Percentiles rank a stretch among this genome's conserved stretches.
phyloP scores from a whole-genome alignment of 129 eudicot species.

The Flaveria bidentis region DNA sequence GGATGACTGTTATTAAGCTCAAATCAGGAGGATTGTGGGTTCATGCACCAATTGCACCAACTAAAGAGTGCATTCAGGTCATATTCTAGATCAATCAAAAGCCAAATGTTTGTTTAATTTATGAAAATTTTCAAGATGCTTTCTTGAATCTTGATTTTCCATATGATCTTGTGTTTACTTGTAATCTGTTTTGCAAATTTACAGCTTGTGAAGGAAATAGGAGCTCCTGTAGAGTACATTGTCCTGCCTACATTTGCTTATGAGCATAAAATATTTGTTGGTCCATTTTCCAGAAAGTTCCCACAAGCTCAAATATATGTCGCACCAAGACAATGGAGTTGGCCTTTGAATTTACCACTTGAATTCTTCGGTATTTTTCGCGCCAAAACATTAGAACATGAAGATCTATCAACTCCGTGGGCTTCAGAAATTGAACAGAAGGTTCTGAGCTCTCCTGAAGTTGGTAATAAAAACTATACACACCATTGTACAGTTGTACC shows the following conservation, averaged over 20 bases:
- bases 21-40: slow-evolving; percentile 98
- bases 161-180: slow-evolving; percentile 25
- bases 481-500: background rate
- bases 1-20: slow-evolving; percentile 97
- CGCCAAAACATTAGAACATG: slow-evolving; percentile 72
- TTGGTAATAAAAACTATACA: slow-evolving; percentile 54
- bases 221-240: slow-evolving; percentile 93
- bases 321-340: slow-evolving; percentile 99
- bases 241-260: slow-evolving; percentile 97
- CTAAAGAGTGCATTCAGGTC: slow-evolving; percentile 93
- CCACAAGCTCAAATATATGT: slow-evolving; percentile 93
- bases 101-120: slow-evolving; percentile 1
- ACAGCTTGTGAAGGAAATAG: slow-evolving; percentile 92
- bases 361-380: slow-evolving; percentile 95
- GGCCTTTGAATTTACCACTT: slow-evolving; percentile 95
- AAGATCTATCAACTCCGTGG: slow-evolving; percentile 88
- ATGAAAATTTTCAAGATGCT: slow-evolving; percentile 12
- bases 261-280: slow-evolving; percentile 96
- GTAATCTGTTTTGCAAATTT: slow-evolving; percentile 18
- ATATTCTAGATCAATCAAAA: background rate
- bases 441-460: slow-evolving; percentile 93
- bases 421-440: slow-evolving; percentile 89
- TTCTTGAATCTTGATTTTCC: slow-evolving; percentile 14
- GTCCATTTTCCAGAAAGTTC: slow-evolving; percentile 96
- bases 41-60: slow-evolving; percentile 99